Percentiles rank a stretch among this genome's conserved stretches.
Evolutionary conservation across 2,329 filamentous ascomycete species (phyloP).

Genomic region (Colletotrichum sidae): DNA sequence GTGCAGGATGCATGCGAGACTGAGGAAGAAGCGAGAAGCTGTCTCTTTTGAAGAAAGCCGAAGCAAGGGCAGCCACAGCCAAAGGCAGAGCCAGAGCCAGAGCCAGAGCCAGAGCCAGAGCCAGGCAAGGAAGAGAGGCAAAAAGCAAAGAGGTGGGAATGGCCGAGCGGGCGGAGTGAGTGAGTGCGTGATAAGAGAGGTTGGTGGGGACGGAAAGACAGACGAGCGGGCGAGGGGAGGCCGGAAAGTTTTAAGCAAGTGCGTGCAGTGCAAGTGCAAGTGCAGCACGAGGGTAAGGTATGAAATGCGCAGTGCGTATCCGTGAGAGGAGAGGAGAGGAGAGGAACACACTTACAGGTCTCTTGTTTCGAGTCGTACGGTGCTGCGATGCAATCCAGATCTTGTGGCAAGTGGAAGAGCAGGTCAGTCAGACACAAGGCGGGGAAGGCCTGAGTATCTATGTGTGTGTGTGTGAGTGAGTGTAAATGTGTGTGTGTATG

Average conservation of each 20-base stretch:
- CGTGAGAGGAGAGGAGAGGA: conserved; percentile 3
- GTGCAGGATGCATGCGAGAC: conserved; percentile 14
- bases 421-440: conserved; percentile 32
- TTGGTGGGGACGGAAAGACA: conserved; percentile 32
- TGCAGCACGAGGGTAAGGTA: conserved; percentile 21
- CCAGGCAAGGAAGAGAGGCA: conserved; percentile 12
- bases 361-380: conserved; percentile 30
- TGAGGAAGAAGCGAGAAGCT: conserved; percentile 14
- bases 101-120: background rate
- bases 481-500: conserved; percentile 15
- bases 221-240: conserved; percentile 27
- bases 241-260: conserved; percentile 35
- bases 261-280: conserved; percentile 11
- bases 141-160: conserved; percentile 31
- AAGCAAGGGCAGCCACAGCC: too few species aligned
- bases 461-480: conserved; percentile 14
- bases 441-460: conserved; percentile 30
- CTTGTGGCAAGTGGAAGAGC: conserved; percentile 33
- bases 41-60: conserved; percentile 9
- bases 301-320: background rate
- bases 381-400: conserved; percentile 38
- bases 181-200: conserved; percentile 36
- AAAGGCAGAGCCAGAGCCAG: background rate
- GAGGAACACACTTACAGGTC: conserved; percentile 31
- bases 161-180: conserved; percentile 22